Evolutionary conservation across 306 rosid genomes (phyloP), one percentile per base, ranked within the genome.

Genomic region (Prunus mume): DNA sequence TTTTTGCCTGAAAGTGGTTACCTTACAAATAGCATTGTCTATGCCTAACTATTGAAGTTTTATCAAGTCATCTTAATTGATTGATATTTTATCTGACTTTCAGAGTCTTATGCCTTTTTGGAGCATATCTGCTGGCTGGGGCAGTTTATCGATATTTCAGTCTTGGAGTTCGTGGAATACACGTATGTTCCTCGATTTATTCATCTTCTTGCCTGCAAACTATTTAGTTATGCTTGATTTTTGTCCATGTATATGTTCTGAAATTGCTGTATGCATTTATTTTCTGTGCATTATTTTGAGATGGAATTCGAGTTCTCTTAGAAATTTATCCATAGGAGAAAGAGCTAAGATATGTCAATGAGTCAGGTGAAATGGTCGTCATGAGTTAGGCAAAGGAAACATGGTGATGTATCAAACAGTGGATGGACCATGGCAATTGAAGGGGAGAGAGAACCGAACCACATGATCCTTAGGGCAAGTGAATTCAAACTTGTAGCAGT

Each of bases 31-130:
- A 18, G 10, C 1, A 61, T 46, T 27, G 10, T n/a, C 14, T 46
- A 11, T 60, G 64, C 22, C 30, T 50, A 69, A 76, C 9, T 20
- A 71, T 69, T 58, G 75, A 64, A 75, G 78, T 75, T 81, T 81
- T 71, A 6, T 19, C 28, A 20, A 25, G 30, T 51, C 68, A 71
- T 85, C 71, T 72, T 61, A 66, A 55, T 54, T 65, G 62, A 27
- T 76, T 78, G 51, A 22, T 52, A 57, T 19, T 60, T 71, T 68
- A 65, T 81, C 73, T 14, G 76, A 57, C 49, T 80, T 86, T 58
- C 95, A 94, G 98, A 69, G 68, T 85, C 79, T 65, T 89, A 55
- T 87, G 93, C 95, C 88, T 94, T 71, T 79, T 92, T 54, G 98
- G 89, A 80, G 95, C 60, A 13, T 92, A 94, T 84, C 82, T 94